Conservation (phyloP, 169 alveolate genomes). For the Eimeria tenella region DNA sequence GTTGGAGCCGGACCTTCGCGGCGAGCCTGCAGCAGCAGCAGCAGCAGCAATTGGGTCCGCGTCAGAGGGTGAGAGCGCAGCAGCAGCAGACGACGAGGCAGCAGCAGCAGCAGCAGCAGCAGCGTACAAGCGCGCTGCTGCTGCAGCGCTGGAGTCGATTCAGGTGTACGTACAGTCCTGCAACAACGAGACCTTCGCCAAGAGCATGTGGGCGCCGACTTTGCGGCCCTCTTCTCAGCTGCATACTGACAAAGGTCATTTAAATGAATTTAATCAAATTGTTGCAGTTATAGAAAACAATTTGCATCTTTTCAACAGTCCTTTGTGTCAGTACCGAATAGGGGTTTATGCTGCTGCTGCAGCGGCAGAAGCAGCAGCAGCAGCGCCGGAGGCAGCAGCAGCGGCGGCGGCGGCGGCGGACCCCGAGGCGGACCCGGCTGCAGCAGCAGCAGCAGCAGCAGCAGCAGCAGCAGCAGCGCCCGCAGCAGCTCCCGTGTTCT, state of each 20-base stretch:
- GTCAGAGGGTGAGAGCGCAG: too few species aligned
- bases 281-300: constrained; percentile 68
- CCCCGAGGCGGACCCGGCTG: constrained; percentile 5
- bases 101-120: neutral
- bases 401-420: constrained; percentile 1
- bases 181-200: constrained; percentile 63
- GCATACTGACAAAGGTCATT: neutral
- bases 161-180: constrained; percentile 46
- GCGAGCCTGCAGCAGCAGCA: constrained; percentile 28
- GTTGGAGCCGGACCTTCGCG: constrained; percentile 37
- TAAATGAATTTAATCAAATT: constrained; percentile 53
- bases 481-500: constrained; percentile 24
- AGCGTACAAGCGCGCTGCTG: neutral
- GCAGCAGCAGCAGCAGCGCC: neutral
- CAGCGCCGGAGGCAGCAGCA: neutral
- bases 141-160: neutral
- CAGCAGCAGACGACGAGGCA: neutral
- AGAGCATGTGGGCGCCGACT: constrained; percentile 28
- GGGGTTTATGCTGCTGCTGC: constrained; percentile 38
- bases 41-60: too few species aligned
- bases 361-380: neutral
- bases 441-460: neutral
- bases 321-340: constrained; percentile 18
- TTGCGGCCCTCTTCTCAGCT: constrained; percentile 38
- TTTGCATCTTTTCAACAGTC: neutral